Conservation (phyloP, 2,329 filamentous ascomycete genomes). For the Zarea fungicola region DNA sequence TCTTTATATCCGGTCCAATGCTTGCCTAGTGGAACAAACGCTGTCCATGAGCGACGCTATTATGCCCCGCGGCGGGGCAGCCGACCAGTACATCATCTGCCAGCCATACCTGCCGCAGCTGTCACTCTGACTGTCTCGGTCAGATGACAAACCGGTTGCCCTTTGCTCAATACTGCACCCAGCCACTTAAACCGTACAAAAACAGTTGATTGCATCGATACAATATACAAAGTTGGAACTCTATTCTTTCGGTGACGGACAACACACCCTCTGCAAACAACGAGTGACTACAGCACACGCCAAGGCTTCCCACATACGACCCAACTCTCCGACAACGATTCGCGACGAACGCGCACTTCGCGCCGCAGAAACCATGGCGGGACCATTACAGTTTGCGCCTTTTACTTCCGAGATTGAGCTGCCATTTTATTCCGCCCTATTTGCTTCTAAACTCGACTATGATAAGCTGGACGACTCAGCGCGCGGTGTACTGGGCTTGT, state of each 20-base stretch:
- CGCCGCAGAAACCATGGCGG: conserved; percentile 39
- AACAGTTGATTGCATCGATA: too few species aligned
- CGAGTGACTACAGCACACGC: neutral
- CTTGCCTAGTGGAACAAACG: too few species aligned
- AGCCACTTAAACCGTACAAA: neutral
- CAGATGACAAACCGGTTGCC: conserved; percentile 19
- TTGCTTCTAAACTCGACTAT: conserved; percentile 89
- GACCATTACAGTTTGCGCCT: conserved; percentile 66
- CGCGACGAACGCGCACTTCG: neutral
- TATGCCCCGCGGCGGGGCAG: conserved; percentile 23
- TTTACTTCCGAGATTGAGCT: conserved; percentile 94
- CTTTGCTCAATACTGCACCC: conserved; percentile 1
- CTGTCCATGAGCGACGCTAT: neutral
- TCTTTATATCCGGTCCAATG: too few species aligned
- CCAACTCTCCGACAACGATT: too few species aligned
- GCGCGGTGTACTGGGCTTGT: conserved; percentile 78
- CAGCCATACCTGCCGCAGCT: conserved; percentile 13
- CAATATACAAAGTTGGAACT: too few species aligned
- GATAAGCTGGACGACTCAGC: conserved; percentile 95
- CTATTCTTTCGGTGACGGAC: too few species aligned
- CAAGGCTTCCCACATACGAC: neutral
- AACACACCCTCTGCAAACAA: too few species aligned
- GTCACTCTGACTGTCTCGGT: conserved; percentile 12
- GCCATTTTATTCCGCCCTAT: conserved; percentile 90
- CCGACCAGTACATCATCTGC: conserved; percentile 17